Percentiles rank a stretch among this genome's conserved stretches.
These are phyloP conservation scores for Russula lepida DNA, from an alignment of 768 basidiomycete species.

Conservation along the genomic window DNA sequence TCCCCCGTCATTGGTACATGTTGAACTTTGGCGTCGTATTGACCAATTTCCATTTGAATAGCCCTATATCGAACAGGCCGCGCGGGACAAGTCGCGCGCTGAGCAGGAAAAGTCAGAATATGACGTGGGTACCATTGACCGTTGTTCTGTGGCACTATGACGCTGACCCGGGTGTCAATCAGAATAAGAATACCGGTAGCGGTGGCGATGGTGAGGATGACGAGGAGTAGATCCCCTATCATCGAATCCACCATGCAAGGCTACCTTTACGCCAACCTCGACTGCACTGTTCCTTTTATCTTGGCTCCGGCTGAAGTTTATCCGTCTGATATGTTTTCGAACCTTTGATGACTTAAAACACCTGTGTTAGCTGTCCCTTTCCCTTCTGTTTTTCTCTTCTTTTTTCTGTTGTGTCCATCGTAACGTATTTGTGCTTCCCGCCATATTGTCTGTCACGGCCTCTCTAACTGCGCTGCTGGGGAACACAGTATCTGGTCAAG, in stretches of 20 bases:
- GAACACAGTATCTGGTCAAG: conserved; percentile 9
- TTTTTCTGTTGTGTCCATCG: conserved; percentile 15
- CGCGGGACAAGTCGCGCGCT: conserved; percentile 78
- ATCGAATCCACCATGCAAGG: neutral
- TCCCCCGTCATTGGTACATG: neutral
- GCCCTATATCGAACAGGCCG: conserved; percentile 86
- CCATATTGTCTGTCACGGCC: conserved; percentile 14
- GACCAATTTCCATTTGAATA: conserved; percentile 26
- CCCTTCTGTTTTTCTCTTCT: neutral
- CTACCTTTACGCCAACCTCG: neutral
- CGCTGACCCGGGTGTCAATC: neutral
- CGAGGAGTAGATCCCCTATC: conserved; percentile 29
- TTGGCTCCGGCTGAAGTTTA: conserved; percentile 4
- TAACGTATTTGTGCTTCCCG: conserved; percentile 17
- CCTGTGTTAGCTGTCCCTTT: neutral
- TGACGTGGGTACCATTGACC: conserved; percentile 30
- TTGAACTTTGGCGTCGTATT: conserved; percentile 3
- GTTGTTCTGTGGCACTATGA: neutral
- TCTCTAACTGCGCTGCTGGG: conserved; percentile 15
- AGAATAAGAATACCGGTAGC: conserved; percentile 35
- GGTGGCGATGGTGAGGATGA: conserved; percentile 39
- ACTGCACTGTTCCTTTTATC: neutral
- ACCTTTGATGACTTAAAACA: conserved; percentile 9
- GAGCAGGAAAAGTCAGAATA: conserved; percentile 63
- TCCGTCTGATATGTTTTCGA: conserved; percentile 13